Evolutionary conservation across 345 rosid species (phyloP).

Genomic region (Erysimum cheiranthoides): DNA sequence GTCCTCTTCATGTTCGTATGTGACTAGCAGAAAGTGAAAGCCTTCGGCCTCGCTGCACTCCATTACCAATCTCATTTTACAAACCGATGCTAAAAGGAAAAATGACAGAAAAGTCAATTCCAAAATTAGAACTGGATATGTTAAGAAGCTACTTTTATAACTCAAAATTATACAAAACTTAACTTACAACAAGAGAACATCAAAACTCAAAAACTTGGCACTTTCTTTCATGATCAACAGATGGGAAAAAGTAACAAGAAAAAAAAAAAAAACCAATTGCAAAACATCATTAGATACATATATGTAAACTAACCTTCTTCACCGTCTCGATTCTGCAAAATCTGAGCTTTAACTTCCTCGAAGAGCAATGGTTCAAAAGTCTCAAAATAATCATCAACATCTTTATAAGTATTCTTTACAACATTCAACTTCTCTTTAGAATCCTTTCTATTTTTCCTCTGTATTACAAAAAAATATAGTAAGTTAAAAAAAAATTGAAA

Average conservation of each 20-base stretch:
- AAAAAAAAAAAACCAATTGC: not conserved
- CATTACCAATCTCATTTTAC: constrained; percentile 71
- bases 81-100: constrained; percentile 51
- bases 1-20: constrained; percentile 61
- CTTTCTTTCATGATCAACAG: constrained; percentile 13
- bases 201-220: constrained; percentile 5
- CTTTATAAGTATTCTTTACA: constrained; percentile 71
- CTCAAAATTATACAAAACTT: not conserved
- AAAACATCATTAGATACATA: constrained; percentile 8
- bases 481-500: not conserved
- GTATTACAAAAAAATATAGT: constrained; percentile 2
- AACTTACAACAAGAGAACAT: not conserved
- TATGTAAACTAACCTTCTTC: constrained; percentile 67
- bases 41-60: constrained; percentile 80
- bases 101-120: constrained; percentile 10
- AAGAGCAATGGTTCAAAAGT: constrained; percentile 89
- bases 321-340: constrained; percentile 70
- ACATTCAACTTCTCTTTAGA: constrained; percentile 48
- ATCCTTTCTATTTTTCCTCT: constrained; percentile 47
- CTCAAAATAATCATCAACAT: constrained; percentile 75
- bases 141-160: not conserved
- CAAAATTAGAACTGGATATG: constrained; percentile 4
- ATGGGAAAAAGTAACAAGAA: not conserved
- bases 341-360: constrained; percentile 94
- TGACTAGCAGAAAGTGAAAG: constrained; percentile 66